A percentile compares a stretch with the other conserved stretches of the same genome.
Conservation (phyloP, 2,329 filamentous ascomycete species). For the Colletotrichum neosansevieriae region DNA sequence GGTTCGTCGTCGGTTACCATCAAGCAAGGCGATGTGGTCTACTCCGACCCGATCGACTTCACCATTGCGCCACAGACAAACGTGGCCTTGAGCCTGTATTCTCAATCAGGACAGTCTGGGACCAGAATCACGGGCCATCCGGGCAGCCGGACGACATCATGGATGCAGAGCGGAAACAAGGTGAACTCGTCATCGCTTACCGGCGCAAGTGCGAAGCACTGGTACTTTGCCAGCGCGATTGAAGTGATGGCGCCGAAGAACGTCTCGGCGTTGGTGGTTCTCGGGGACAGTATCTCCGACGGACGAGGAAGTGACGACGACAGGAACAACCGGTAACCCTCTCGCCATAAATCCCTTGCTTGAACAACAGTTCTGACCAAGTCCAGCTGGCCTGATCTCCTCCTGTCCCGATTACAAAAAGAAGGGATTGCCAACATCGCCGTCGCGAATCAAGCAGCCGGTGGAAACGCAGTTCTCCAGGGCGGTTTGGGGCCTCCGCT, state of each 20-base stretch:
- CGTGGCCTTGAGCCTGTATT: slow-evolving; percentile 70
- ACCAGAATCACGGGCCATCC: slow-evolving; percentile 73
- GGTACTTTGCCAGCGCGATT: slow-evolving; percentile 71
- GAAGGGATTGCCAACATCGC: slow-evolving; percentile 62
- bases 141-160: slow-evolving; percentile 72
- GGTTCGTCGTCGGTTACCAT: slow-evolving; percentile 63
- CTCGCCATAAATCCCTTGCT: not conserved
- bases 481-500: slow-evolving; percentile 74
- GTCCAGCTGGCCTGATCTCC: slow-evolving; percentile 66
- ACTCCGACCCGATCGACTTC: slow-evolving; percentile 72
- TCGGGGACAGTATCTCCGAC: slow-evolving; percentile 77
- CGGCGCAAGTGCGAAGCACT: slow-evolving; percentile 54
- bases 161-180: slow-evolving; percentile 69
- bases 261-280: slow-evolving; percentile 61
- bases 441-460: slow-evolving; percentile 74
- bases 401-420: slow-evolving; percentile 64
- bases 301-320: slow-evolving; percentile 73
- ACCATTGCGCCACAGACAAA: slow-evolving; percentile 62
- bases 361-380: not conserved
- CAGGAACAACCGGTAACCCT: slow-evolving; percentile 64
- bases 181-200: slow-evolving; percentile 61
- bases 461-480: slow-evolving; percentile 73
- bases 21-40: slow-evolving; percentile 67
- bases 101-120: slow-evolving; percentile 66
- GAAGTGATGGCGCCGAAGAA: slow-evolving; percentile 65